Base-by-base conservation (phyloP, 768 basidiomycete genomes). In the Trametes maxima region DNA sequence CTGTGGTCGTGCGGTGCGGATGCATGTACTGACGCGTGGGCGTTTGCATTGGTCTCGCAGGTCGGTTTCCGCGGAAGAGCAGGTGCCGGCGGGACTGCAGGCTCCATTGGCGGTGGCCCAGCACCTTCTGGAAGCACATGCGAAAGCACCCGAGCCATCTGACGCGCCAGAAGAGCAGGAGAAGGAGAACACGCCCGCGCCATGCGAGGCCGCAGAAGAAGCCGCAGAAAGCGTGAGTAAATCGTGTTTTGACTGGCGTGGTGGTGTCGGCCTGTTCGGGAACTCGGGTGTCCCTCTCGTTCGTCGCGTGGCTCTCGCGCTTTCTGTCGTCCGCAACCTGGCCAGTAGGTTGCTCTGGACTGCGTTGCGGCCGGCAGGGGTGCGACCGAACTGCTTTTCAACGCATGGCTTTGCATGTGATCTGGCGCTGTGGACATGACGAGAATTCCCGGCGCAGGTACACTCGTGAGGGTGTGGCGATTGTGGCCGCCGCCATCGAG, bases 71-170 rank as follows among this genome's bases (percentile, higher is more conserved):
- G 87, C 86, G 58, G 75, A 77, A 59, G 87, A 86, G 50, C 74
- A 76, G 45, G 74, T 89, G 40, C 87, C 88, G 24, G 79, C 80
- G 25, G 86, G 86, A 63, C 78, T 92, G 60, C 83, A 76, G 68
- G 72, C 71, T 21, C 85, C 90, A 39, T 73, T 88, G 53, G 88
- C 81, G 8, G 77, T 88, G 66, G 83, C 89, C 24, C 80, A 83
- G 62, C 76, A 82, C 66, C 73, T 90, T 57, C 73, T 88, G 59
- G 82, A 87, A 67, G 74, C 80, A 10, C 46, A 66, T 5, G 70
- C 64, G 36, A 53, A 48, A 36, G 54, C 56, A 10, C 19, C 57
- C 4, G 64, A 49, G 55, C 57, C 64, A 43, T 57, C 63, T 46
- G 62, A 62, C 47, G 40, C 62, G 45, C 44, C 56, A 33, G 61